Percentiles rank a stretch among this genome's conserved stretches.
These are phyloP conservation scores for Gymnopilus dilepis DNA, from an alignment of 768 basidiomycete genomes.

Conservation along the genomic window DNA sequence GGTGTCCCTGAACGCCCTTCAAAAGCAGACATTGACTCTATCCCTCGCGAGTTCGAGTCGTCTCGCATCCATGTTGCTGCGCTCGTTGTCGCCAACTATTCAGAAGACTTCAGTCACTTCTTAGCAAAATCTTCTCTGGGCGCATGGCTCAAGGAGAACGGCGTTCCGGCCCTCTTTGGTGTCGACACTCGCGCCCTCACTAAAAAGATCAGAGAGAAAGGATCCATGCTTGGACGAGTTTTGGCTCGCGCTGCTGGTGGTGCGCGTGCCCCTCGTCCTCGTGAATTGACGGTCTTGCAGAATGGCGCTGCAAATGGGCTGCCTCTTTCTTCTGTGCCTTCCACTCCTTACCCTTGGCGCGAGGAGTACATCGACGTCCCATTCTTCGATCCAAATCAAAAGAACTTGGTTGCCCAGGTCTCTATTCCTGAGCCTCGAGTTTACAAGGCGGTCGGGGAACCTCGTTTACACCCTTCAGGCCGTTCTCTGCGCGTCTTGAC, in stretches of 20 bases:
- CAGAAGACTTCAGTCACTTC: slow-evolving; percentile 93
- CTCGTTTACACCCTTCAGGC: slow-evolving; percentile 76
- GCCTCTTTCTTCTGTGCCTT: slow-evolving; percentile 55
- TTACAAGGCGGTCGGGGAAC: slow-evolving; percentile 62
- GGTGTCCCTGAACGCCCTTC: slow-evolving; percentile 82
- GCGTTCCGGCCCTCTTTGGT: slow-evolving; percentile 92
- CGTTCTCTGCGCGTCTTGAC: slow-evolving; percentile 85
- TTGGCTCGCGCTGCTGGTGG: slow-evolving; percentile 62
- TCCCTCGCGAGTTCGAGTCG: slow-evolving; percentile 89
- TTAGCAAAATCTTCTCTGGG: slow-evolving; percentile 88
- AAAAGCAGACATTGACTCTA: slow-evolving; percentile 49
- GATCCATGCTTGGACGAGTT: slow-evolving; percentile 88
- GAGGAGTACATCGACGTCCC: slow-evolving; percentile 84
- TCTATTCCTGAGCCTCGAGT: slow-evolving; percentile 73
- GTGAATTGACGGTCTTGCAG: slow-evolving; percentile 27
- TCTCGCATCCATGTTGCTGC: slow-evolving; percentile 93
- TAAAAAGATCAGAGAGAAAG: slow-evolving; percentile 94
- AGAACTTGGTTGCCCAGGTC: slow-evolving; percentile 90
- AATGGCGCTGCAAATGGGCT: slow-evolving; percentile 32
- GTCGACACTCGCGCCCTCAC: slow-evolving; percentile 97
- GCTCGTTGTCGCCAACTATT: slow-evolving; percentile 92
- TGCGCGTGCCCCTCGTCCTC: slow-evolving; percentile 44
- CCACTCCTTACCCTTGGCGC: slow-evolving; percentile 67
- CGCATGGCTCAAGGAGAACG: slow-evolving; percentile 94
- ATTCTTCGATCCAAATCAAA: slow-evolving; percentile 86